A percentile compares a stretch with the other conserved stretches of the same genome.
These are phyloP conservation scores for Candida broadrunensis DNA, from an alignment of 805 yeast genomes.

Conservation along the genomic window DNA sequence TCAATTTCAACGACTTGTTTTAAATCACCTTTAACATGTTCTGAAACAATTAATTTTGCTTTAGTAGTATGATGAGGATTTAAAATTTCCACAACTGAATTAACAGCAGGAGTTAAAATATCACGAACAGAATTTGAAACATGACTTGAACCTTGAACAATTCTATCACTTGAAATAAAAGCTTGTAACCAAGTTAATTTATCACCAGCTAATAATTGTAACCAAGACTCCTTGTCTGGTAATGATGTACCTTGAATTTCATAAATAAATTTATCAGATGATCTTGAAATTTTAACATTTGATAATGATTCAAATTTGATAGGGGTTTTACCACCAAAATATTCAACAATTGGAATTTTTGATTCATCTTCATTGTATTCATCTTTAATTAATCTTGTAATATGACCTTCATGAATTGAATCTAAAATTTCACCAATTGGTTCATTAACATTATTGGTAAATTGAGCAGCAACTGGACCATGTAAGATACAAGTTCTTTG, in stretches of 20 bases:
- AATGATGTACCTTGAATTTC: slow-evolving; percentile 31
- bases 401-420: slow-evolving; percentile 86
- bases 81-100: slow-evolving; percentile 59
- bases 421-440: slow-evolving; percentile 92
- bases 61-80: slow-evolving; percentile 46
- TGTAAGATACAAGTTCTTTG: slow-evolving; percentile 98
- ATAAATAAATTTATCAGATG: slow-evolving; percentile 30
- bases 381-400: slow-evolving; percentile 63
- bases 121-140: slow-evolving; percentile 76
- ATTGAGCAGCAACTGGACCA: slow-evolving; percentile 98
- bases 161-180: slow-evolving; percentile 69
- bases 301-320: slow-evolving; percentile 23
- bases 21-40: slow-evolving; percentile 67
- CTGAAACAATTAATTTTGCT: slow-evolving; percentile 59
- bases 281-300: slow-evolving; percentile 6
- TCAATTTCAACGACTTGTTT: slow-evolving; percentile 65
- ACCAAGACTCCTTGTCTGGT: slow-evolving; percentile 55
- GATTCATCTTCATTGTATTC: slow-evolving; percentile 68
- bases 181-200: slow-evolving; percentile 88
- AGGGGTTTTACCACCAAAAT: slow-evolving; percentile 67
- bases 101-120: slow-evolving; percentile 70
- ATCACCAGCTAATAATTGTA: slow-evolving; percentile 75
- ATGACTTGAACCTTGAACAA: slow-evolving; percentile 83
- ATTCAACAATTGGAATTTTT: slow-evolving; percentile 82
- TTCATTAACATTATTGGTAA: slow-evolving; percentile 80